A percentile compares a stretch with the other conserved stretches of the same genome.
Evolutionary conservation across 73 alveolate species (phyloP).

Genomic region (Effrenium voratum): DNA sequence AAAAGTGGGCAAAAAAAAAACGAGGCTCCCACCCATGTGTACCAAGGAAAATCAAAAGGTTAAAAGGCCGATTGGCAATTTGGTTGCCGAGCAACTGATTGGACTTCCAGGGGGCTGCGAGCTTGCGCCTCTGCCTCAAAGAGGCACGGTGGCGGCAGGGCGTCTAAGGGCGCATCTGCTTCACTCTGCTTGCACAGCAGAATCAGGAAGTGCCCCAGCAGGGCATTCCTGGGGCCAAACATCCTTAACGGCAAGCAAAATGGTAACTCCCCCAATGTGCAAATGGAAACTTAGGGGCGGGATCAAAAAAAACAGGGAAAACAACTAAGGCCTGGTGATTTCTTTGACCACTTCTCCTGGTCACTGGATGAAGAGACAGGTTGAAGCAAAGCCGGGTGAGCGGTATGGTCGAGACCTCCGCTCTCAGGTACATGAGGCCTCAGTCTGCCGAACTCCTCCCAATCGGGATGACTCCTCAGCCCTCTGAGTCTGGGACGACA

Average conservation of each 20-base stretch:
- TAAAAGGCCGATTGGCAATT: too few species aligned
- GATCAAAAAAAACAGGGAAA: too few species aligned
- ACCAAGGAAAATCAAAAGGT: too few species aligned
- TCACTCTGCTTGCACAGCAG: conserved; percentile 35
- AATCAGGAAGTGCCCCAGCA: conserved; percentile 57
- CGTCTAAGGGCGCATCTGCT: conserved; percentile 20
- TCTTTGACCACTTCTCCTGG: background rate
- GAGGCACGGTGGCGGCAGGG: conserved; percentile 49
- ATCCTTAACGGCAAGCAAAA: too few species aligned
- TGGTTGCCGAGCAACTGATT: conserved; percentile 43
- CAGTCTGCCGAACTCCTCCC: background rate
- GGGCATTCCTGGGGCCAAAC: background rate
- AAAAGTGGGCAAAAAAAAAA: too few species aligned
- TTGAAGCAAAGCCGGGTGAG: conserved; percentile 60
- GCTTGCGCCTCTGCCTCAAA: background rate
- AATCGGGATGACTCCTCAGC: background rate
- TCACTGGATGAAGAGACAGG: conserved; percentile 47
- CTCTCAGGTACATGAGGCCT: conserved; percentile 49
- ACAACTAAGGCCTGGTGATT: too few species aligned
- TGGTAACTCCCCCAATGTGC: background rate
- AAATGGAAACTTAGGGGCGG: too few species aligned
- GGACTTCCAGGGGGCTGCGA: conserved; percentile 58
- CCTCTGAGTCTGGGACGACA: conserved; percentile 44
- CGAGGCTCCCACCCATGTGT: too few species aligned
- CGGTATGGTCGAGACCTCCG: conserved; percentile 57